These are phyloP conservation scores for Sphaerobolus stellatus DNA, from an alignment of 1,284 basidiomycete species.

Conservation along the genomic window DNA sequence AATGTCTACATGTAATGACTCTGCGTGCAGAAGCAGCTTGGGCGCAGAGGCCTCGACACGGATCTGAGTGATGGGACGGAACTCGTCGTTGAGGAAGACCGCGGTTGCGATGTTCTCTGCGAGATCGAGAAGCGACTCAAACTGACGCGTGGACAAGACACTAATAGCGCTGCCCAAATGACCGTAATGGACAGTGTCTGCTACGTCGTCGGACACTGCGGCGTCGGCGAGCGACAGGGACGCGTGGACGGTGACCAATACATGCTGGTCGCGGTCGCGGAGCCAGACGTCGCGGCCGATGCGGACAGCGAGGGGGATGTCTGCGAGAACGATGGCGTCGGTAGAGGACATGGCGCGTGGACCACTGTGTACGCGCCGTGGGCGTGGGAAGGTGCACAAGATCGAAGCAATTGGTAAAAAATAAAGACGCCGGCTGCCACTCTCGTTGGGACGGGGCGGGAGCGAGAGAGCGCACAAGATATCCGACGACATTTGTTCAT, in stretches of 20 bases:
- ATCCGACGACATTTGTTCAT: no score
- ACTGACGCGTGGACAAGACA: constrained; percentile 21
- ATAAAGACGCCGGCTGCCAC: no score
- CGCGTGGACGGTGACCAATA: constrained; percentile 40
- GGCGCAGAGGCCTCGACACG: constrained; percentile 38
- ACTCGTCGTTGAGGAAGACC: constrained; percentile 35
- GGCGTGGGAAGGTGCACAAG: no score
- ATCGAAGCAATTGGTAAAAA: no score
- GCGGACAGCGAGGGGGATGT: constrained; percentile 2
- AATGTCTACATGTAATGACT: constrained; percentile 32
- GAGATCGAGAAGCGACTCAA: constrained; percentile 30
- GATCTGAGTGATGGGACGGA: constrained; percentile 28
- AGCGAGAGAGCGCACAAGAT: no score
- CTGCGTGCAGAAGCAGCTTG: constrained; percentile 45
- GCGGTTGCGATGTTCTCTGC: constrained; percentile 30
- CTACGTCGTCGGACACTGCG: constrained; percentile 44
- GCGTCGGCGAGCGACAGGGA: constrained; percentile 42
- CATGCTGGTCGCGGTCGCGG: constrained; percentile 40
- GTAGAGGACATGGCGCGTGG: not conserved
- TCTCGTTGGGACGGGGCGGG: no score
- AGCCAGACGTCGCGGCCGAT: constrained; percentile 52
- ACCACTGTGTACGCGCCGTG: no score
- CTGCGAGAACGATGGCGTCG: constrained; percentile 9
- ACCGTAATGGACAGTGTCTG: constrained; percentile 50
- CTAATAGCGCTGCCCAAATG: constrained; percentile 43